These are phyloP conservation scores for Phytophthora macrochlamydospora DNA, from an alignment of 352 stramenopile species.

Conservation along the genomic window DNA sequence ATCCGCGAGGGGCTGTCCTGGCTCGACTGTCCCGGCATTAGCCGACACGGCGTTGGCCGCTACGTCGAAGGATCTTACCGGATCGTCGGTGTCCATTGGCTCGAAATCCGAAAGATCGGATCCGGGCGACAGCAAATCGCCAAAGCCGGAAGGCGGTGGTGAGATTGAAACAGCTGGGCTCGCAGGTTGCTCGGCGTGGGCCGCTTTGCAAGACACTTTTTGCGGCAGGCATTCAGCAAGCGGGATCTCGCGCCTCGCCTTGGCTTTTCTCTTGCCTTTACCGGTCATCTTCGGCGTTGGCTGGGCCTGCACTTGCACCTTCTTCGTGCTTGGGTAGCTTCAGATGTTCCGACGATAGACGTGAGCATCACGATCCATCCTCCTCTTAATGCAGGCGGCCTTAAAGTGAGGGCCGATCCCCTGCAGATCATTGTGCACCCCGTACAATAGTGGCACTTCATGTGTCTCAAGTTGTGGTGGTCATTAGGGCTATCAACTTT, in stretches of 20 bases:
- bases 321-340: background rate
- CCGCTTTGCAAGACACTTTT: background rate
- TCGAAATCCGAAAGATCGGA: background rate
- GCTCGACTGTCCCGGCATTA: background rate
- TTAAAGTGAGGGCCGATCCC: background rate
- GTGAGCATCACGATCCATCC: background rate
- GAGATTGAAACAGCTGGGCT: background rate
- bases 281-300: background rate
- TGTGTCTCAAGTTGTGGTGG: background rate
- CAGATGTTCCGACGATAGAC: background rate
- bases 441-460: background rate
- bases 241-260: background rate
- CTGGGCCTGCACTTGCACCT: background rate
- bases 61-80: background rate
- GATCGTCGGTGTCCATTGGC: background rate
- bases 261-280: constrained; percentile 1
- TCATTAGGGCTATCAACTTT: too few species aligned
- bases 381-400: background rate
- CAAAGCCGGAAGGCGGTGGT: background rate
- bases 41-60: background rate
- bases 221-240: background rate
- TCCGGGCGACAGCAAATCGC: background rate
- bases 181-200: background rate
- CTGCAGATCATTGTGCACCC: background rate
- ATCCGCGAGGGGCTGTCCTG: background rate